Evolutionary conservation across 176 grass and related monocot species (phyloP).

Genomic region (Zea luxurians): DNA sequence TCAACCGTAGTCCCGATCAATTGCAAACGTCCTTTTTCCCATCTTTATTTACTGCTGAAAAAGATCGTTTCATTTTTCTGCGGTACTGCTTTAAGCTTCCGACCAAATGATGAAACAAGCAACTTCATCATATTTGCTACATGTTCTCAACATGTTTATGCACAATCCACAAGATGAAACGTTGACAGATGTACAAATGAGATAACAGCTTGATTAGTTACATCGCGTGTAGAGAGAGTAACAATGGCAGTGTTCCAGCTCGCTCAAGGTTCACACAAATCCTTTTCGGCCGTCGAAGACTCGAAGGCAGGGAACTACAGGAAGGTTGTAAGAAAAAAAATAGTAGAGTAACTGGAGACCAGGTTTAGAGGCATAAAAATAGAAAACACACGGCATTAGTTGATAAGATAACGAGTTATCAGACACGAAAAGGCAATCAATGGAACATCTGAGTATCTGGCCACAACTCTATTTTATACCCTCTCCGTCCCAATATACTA

Average conservation of each 20-base stretch:
- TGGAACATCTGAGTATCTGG: background rate
- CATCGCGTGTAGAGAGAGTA: slow-evolving; percentile 14
- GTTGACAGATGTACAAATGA: background rate
- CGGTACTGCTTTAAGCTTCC: background rate
- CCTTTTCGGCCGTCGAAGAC: background rate
- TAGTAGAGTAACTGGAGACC: background rate
- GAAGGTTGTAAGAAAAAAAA: background rate
- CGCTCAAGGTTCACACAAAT: background rate
- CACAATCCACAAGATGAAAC: background rate
- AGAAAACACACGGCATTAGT: background rate
- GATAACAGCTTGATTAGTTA: slow-evolving; percentile 13
- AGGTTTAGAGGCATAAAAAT: background rate
- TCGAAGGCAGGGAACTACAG: slow-evolving; percentile 27
- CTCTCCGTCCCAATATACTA: too few relatives aligned
- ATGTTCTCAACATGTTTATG: slow-evolving; percentile 1
- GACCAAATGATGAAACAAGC: background rate
- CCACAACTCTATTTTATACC: background rate
- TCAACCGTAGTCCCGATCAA: background rate
- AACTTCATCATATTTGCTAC: background rate
- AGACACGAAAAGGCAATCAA: background rate
- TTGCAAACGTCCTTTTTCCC: background rate
- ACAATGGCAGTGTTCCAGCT: slow-evolving; percentile 21
- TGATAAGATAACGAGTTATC: background rate
- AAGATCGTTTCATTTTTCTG: background rate
- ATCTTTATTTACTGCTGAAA: background rate